Evolutionary conservation across 805 yeast species (phyloP).

Genomic region (Saccharomyces eubayanus): DNA sequence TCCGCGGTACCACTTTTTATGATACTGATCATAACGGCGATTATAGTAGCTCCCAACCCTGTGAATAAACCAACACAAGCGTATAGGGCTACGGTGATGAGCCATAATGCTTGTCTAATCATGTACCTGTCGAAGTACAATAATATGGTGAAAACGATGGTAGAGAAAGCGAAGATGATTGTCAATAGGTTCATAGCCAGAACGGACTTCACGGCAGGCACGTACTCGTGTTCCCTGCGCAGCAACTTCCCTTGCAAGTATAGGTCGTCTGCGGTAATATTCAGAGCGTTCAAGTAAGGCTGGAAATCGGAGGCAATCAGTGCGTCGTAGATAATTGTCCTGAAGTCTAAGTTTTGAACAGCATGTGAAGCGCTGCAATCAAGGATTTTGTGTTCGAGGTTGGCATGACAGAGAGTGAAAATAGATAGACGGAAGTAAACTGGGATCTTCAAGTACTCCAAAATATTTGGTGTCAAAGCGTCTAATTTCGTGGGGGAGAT

Average conservation of each 20-base stretch:
- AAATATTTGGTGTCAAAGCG: constrained; percentile 18
- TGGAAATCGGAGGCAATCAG: constrained; percentile 24
- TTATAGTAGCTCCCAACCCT: constrained; percentile 24
- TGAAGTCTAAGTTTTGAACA: constrained; percentile 29
- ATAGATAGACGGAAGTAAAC: constrained; percentile 25
- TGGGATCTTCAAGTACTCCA: constrained; percentile 23
- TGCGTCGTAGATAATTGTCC: constrained; percentile 25
- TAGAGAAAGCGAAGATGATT: constrained; percentile 19
- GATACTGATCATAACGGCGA: constrained; percentile 22
- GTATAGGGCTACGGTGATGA: constrained; percentile 1
- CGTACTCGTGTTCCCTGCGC: constrained; percentile 25
- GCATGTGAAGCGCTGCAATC: constrained; percentile 24
- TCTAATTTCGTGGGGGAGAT: constrained; percentile 17
- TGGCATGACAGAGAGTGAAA: constrained; percentile 25
- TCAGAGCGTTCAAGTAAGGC: constrained; percentile 26
- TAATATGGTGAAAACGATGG: constrained; percentile 10
- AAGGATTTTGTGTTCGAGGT: constrained; percentile 14
- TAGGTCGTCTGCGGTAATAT: constrained; percentile 21
- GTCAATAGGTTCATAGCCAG: constrained; percentile 24
- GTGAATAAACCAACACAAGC: constrained; percentile 15
- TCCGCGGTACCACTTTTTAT: constrained; percentile 29
- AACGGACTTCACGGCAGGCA: constrained; percentile 27
- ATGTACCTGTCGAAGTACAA: background rate
- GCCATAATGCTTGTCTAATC: background rate
- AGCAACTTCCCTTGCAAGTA: constrained; percentile 26